phyloP scores from a whole-genome alignment of 768 basidiomycete genomes.

The Phanerochaete sordida region DNA sequence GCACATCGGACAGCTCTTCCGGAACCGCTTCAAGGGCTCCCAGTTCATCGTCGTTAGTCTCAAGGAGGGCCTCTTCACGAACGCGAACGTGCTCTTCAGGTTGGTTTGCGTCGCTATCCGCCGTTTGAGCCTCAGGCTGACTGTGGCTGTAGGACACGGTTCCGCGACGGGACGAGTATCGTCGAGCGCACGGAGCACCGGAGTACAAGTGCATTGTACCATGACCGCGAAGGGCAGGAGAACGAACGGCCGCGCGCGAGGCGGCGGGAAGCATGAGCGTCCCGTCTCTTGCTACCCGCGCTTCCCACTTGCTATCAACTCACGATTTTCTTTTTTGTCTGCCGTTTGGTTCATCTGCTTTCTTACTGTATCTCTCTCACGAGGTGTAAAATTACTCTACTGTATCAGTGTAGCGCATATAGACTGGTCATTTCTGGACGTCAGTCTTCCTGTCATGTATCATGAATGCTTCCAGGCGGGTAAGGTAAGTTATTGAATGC shows the following conservation, averaged over 20 bases:
- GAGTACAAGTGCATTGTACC: slow-evolving; percentile 46
- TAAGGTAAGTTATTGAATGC: too few species aligned
- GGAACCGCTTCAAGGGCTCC: slow-evolving; percentile 93
- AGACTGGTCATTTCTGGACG: not conserved
- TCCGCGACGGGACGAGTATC: slow-evolving; percentile 90
- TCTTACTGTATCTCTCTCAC: not conserved
- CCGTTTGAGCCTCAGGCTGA: too few species aligned
- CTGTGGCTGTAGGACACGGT: slow-evolving; percentile 49
- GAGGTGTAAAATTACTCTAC: not conserved
- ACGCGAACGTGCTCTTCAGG: slow-evolving; percentile 94
- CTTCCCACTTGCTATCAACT: not conserved
- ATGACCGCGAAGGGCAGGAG: not conserved
- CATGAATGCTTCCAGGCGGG: too few species aligned
- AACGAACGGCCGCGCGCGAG: not conserved
- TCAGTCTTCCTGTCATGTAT: not conserved
- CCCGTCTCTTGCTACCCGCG: not conserved
- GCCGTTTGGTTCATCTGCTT: not conserved
- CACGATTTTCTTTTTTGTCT: not conserved
- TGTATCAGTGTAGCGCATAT: not conserved
- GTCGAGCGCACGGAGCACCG: slow-evolving; percentile 78
- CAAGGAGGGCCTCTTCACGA: slow-evolving; percentile 96
- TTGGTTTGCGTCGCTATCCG: not conserved
- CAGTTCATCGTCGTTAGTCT: slow-evolving; percentile 98
- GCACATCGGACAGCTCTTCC: slow-evolving; percentile 97
- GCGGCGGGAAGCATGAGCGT: not conserved